Evolutionary conservation across 1,284 basidiomycete species (phyloP), one percentile per base, ranked within the genome.

Genomic region (Irpex rosettiformis): DNA sequence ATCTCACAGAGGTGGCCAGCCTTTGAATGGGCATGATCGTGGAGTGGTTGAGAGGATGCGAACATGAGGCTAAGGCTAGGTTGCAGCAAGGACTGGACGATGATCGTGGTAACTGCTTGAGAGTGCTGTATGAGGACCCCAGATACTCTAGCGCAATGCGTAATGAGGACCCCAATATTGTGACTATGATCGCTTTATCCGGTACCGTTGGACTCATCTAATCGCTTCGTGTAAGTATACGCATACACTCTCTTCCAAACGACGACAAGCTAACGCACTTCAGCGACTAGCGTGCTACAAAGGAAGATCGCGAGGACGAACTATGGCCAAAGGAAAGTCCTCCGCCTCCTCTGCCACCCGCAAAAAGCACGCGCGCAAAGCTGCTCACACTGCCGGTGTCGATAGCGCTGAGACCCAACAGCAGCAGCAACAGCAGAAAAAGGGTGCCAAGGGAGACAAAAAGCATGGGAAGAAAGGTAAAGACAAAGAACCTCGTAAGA

Each of bases 361-460:
- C 57, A 96, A 94, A 79, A 96, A 91, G 69, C 87, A 93, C 70
- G 87, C 87, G 21, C 84, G 85, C 54, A 90, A 86, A 65, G 80
- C 82, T 0, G 69, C 68, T 10, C 75, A 75, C 11, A 65, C 63
- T 11, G 47, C 55, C 28, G 62, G 69, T 29, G 63, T 47, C 11
- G 22, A 51, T 11, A 24, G 5, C 49, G 51, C 8, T 67, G 71
- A 49, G 76, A 72, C 52, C 64, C 75, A 37, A 5, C 67, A 70
- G 21, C 58, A 69, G 10, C 73, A 75, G 8, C 75, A 74, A 64
- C 83, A 82, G 64, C 78, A 78, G 63, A 79, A 79, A 67, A 59
- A 65, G 7, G 73, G 74, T 70, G 76, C 68, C 58, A 80, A 76
- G 60, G 72, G 73, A 67, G 84, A 83, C 71, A 70, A 77, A 27